Evolutionary conservation across 176 grass and related monocot genomes (phyloP).

Genomic region (Eragrostis nindensis): DNA sequence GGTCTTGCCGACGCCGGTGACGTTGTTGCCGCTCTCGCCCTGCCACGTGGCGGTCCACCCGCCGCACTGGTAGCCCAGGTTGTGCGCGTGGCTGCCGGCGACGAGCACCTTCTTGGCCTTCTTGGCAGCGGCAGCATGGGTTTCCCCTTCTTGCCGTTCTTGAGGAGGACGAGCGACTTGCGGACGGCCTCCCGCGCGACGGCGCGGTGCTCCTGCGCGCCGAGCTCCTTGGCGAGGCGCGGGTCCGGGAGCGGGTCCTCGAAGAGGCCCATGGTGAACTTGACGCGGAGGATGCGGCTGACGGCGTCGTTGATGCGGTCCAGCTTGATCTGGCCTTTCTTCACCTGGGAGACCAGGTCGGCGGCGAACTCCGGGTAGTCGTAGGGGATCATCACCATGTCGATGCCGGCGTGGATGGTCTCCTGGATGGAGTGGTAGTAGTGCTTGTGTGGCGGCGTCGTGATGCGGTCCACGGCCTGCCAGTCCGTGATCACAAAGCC

Average conservation of each 20-base stretch:
- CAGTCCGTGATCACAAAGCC: slow-evolving; percentile 90
- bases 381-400: slow-evolving; percentile 92
- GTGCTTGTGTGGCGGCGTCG: slow-evolving; percentile 53
- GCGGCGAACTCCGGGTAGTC: slow-evolving; percentile 64
- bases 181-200: slow-evolving; percentile 72
- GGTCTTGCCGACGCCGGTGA: slow-evolving; percentile 61
- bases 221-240: slow-evolving; percentile 55
- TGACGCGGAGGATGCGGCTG: slow-evolving; percentile 83
- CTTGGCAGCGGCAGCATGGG: slow-evolving; percentile 68
- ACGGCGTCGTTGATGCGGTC: slow-evolving; percentile 76
- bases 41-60: slow-evolving; percentile 81
- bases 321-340: slow-evolving; percentile 48
- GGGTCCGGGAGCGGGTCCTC: slow-evolving; percentile 73
- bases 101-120: slow-evolving; percentile 70
- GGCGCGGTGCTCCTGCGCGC: slow-evolving; percentile 62
- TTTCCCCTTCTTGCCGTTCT: slow-evolving; percentile 61
- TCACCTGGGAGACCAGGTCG: slow-evolving; percentile 50
- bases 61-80: slow-evolving; percentile 81
- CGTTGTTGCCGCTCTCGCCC: slow-evolving; percentile 62
- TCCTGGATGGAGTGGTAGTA: slow-evolving; percentile 80
- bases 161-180: slow-evolving; percentile 82
- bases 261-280: slow-evolving; percentile 88
- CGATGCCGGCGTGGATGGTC: slow-evolving; percentile 72
- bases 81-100: slow-evolving; percentile 69
- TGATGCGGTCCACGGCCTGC: slow-evolving; percentile 77